Base-by-base conservation (phyloP, 1,284 basidiomycete genomes). In the Leccinum pallidistipes region DNA sequence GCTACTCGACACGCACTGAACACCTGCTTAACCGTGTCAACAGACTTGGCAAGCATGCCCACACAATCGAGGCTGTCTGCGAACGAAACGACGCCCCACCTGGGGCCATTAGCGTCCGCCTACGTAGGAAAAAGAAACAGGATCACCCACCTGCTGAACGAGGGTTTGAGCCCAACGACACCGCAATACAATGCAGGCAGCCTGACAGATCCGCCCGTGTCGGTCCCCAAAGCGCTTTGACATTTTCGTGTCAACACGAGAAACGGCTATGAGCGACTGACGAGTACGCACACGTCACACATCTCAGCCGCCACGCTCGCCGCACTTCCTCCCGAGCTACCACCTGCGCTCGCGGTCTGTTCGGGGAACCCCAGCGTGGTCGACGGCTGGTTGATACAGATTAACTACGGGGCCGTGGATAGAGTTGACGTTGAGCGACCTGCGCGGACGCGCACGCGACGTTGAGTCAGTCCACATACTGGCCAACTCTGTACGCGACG, bases 11-110 rank as follows among this genome's bases (percentile, higher is more conserved):
- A 52, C 62, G 32, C 12, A 94, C 92, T 79, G 66, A 92, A 94
- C 1, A 92, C 81, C 1, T 72, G 66, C 40, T 79, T 69, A 1
- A 87, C 81, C 5, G 78, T 79, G 6, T 76, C 69, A 0, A 91
- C 81, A 6, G 81, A 79, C 53, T 76, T 77, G 0, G 86, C 88
- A 24, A 98, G 74, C 2, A 99, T 79, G 0, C 97, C 97, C 0
- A 99, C 94, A 61, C 94, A 97, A 69, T 99, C 97, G 10, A 99
- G 79, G 62, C 94, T 96, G 71, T 98, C 96, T 0, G 95, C 96
- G 68, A 94, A 99, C 0, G 95, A 90, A 0, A 99, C 85, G 0
- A 98, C 86, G 3, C 97, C 97, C 86, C 90, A 92, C 68, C 95
- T 94, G 61, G 2, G 32, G 69, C 24, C 18, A 34, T 69, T 60